A percentile compares a stretch with the other conserved stretches of the same genome.
phyloP scores from a whole-genome alignment of 2,329 filamentous ascomycete genomes.

The Metarhizium rileyi region DNA sequence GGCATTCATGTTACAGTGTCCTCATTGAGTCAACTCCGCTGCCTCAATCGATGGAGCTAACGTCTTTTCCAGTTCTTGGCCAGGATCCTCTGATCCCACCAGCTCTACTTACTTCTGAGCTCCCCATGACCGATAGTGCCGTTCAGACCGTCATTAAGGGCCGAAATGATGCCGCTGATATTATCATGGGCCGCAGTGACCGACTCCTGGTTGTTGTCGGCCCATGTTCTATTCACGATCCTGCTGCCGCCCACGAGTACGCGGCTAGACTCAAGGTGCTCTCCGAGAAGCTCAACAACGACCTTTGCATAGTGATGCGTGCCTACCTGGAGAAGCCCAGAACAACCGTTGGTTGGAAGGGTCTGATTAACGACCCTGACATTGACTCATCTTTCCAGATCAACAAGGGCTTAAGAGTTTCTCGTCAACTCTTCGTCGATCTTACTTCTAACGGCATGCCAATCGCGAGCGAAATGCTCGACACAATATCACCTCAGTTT shows the following conservation, averaged over 20 bases:
- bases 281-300: constrained; percentile 67
- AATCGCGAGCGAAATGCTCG: constrained; percentile 95
- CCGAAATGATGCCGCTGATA: constrained; percentile 57
- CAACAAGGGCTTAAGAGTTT: constrained; percentile 92
- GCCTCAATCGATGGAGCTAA: constrained; percentile 10
- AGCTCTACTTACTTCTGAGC: constrained; percentile 75
- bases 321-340: constrained; percentile 98
- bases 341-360: constrained; percentile 98
- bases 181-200: constrained; percentile 72
- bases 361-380: constrained; percentile 96
- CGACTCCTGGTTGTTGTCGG: constrained; percentile 90
- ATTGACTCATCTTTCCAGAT: constrained; percentile 97
- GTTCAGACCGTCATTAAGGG: constrained; percentile 62
- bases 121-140: constrained; percentile 58
- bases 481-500: constrained; percentile 97
- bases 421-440: constrained; percentile 88
- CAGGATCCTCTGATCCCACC: constrained; percentile 92
- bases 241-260: constrained; percentile 80
- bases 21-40: not conserved
- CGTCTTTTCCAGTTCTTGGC: constrained; percentile 59
- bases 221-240: constrained; percentile 96
- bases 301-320: constrained; percentile 92
- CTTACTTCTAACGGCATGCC: constrained; percentile 82
- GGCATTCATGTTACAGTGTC: not conserved
- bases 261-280: constrained; percentile 67